Evolutionary conservation across 2,329 filamentous ascomycete species (phyloP).

Genomic region (Pseudogymnoascus pannorum): DNA sequence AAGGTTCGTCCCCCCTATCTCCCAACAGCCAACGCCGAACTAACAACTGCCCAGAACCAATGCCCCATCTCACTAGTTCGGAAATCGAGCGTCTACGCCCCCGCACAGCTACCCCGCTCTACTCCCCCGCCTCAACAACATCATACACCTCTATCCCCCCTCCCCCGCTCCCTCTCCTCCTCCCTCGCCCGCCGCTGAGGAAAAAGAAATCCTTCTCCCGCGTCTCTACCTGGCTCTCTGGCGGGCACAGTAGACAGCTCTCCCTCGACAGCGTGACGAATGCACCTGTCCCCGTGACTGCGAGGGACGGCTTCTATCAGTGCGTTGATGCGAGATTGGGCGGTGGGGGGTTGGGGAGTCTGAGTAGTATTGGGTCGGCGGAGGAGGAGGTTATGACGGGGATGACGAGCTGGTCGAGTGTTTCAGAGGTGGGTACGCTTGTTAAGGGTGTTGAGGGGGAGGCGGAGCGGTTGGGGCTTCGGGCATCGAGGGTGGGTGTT

Average conservation of each 20-base stretch:
- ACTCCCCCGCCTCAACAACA: constrained; percentile 12
- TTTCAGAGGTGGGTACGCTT: constrained; percentile 20
- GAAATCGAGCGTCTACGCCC: constrained; percentile 9
- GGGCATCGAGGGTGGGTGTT: constrained; percentile 37
- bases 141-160: constrained; percentile 31
- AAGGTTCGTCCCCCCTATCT: constrained; percentile 17
- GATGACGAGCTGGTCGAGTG: constrained; percentile 43
- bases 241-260: constrained; percentile 31
- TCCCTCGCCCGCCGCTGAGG: constrained; percentile 48
- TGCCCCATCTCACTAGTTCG: neutral
- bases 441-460: constrained; percentile 18
- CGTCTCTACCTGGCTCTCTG: constrained; percentile 54
- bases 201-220: constrained; percentile 62
- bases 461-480: constrained; percentile 17
- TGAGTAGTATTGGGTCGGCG: constrained; percentile 43
- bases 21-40: neutral
- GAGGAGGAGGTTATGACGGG: constrained; percentile 35
- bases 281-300: constrained; percentile 43
- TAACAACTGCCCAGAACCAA: constrained; percentile 13
- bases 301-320: constrained; percentile 51
- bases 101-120: constrained; percentile 11
- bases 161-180: constrained; percentile 50
- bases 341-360: constrained; percentile 22
- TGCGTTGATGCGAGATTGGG: constrained; percentile 33
- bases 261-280: constrained; percentile 49